Evolutionary conservation across 2,329 filamentous ascomycete species (phyloP), one percentile per base, ranked within the genome.

Genomic region (Colletotrichum scovillei): DNA sequence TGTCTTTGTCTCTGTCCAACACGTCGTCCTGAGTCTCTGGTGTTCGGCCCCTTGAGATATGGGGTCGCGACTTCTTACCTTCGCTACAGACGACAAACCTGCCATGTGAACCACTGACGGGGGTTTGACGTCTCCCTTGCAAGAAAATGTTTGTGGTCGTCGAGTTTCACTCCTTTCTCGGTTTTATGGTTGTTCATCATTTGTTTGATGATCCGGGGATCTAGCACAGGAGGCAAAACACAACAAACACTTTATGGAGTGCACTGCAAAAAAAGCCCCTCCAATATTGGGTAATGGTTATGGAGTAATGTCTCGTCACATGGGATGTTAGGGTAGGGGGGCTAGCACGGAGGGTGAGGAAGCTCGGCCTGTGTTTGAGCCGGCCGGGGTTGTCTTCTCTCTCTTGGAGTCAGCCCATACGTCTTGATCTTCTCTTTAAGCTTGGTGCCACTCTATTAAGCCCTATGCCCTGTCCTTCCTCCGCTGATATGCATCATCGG

Each of bases 161-260:
- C 24, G n/a, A 55, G 69, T 69, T 69, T 69, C 65, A 72, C 22
- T 28, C 53, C 49, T 38, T n/a, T 24, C 32, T 22, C 14, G 38
- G 38, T 42, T 42, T 68, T 68, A 72, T 63, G 69, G 64, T 68
- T 68, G 69, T 67, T 46, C 22, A 24, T 67, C 56, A 53, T 22
- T 22, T 42, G 72, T 74, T 74, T 76, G 75, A 76, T 76, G 73
- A 55, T 64, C 75, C 57, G 73, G 64, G 63, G 68, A 75, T 74
- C 75, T 67, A 63, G 75, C 64, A 66, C 65, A 53, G 55, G 53
- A 68, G 59, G 59, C 69, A 55, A 60, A 65, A 28, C 32, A 55
- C 69, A 72, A 74, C 67, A 71, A 42, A 42, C 38, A 42, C 38
- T 16, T 42, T 42, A 42, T 16, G 14, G 5, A 16, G 14, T 42